phyloP scores from a whole-genome alignment of 176 grass and related monocot genomes.

The Puccinellia tenuiflora region DNA sequence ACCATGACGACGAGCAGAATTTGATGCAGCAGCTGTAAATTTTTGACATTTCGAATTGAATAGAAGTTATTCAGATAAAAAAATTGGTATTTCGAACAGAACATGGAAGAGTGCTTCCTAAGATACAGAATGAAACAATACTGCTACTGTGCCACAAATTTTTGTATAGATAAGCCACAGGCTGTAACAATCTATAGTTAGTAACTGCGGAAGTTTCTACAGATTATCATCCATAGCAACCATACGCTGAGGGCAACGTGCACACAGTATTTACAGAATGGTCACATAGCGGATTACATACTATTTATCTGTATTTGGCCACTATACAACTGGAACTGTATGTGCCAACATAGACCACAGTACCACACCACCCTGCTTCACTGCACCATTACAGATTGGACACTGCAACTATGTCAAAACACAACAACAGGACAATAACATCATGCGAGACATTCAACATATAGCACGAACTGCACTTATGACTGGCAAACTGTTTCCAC shows the following conservation, averaged over 20 bases:
- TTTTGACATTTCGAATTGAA: constrained; percentile 22
- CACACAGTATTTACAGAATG: neutral
- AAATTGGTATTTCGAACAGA: neutral
- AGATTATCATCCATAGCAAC: neutral
- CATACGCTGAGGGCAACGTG: neutral
- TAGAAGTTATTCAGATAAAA: constrained; percentile 19
- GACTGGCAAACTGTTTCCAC: neutral
- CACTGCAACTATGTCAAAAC: neutral
- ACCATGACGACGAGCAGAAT: constrained; percentile 39
- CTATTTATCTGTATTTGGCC: neutral
- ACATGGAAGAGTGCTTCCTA: neutral
- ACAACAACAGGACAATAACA: neutral
- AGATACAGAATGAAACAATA: neutral
- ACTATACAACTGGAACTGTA: neutral
- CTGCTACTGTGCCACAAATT: neutral
- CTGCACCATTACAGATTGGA: neutral
- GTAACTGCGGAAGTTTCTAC: neutral
- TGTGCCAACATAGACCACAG: neutral
- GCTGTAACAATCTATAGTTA: neutral
- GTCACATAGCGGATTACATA: neutral
- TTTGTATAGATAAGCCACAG: neutral
- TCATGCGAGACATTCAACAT: neutral
- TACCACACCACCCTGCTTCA: neutral
- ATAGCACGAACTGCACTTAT: neutral
- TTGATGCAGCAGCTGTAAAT: constrained; percentile 42